Percentiles rank a stretch among this genome's conserved stretches.
Evolutionary conservation across 2,329 filamentous ascomycete genomes (phyloP).

Genomic region (Arthrobotrys pseudoclavata): DNA sequence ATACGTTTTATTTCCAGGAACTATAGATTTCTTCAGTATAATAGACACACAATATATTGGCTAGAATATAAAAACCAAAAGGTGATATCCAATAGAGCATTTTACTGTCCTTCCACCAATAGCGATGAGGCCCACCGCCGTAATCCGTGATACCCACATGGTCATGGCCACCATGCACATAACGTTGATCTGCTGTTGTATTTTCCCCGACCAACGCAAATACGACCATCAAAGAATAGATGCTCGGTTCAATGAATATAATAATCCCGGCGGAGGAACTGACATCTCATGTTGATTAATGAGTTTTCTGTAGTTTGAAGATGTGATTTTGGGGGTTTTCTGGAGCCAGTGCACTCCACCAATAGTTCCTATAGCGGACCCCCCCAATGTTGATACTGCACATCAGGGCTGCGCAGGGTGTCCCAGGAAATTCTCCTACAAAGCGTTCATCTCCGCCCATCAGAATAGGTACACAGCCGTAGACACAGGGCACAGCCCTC

Average conservation of each 20-base stretch:
- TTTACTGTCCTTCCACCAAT: too few species aligned
- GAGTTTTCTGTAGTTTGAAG: neutral
- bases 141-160: too few species aligned
- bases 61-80: too few species aligned
- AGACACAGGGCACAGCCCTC: slow-evolving; percentile 1
- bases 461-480: neutral
- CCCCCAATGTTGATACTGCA: neutral
- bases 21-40: neutral
- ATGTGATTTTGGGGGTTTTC: neutral
- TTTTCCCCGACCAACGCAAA: slow-evolving; percentile 5
- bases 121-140: too few species aligned
- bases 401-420: neutral
- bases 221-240: neutral
- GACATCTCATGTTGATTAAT: neutral
- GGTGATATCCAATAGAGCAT: too few species aligned
- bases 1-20: neutral
- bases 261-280: too few species aligned
- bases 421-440: neutral
- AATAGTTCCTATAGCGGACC: neutral
- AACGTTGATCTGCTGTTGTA: neutral
- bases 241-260: neutral
- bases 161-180: neutral
- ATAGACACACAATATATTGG: neutral
- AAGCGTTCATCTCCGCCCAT: neutral
- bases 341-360: neutral